These are phyloP conservation scores for Tricholoma terreum DNA, from an alignment of 768 basidiomycete genomes.

Conservation along the genomic window DNA sequence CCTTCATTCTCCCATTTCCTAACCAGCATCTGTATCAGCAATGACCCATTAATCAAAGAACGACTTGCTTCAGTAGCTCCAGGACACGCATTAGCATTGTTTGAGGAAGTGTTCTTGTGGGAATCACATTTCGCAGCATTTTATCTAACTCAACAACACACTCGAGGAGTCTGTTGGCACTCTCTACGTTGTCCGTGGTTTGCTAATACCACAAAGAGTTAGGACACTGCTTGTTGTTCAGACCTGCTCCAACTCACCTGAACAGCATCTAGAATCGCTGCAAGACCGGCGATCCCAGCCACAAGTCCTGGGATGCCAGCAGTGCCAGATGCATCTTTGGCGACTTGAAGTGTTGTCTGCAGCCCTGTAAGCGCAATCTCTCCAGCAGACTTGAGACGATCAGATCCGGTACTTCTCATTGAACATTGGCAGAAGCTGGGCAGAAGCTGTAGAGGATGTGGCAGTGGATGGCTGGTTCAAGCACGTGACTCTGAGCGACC, in stretches of 20 bases:
- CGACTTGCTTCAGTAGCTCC: background rate
- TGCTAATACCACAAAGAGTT: background rate
- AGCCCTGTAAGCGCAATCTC: no score
- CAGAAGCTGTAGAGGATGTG: no score
- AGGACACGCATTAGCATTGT: background rate
- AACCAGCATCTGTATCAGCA: background rate
- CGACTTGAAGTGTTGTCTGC: background rate
- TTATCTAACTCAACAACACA: background rate
- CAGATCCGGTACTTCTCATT: no score
- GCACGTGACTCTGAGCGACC: no score
- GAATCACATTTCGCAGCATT: background rate
- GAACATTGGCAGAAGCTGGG: no score
- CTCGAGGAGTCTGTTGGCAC: background rate
- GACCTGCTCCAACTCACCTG: background rate
- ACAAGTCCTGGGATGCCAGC: background rate
- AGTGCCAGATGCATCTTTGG: background rate
- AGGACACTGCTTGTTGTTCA: no score
- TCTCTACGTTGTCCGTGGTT: background rate
- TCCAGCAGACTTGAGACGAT: no score
- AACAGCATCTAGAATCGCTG: background rate
- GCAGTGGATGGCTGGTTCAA: no score
- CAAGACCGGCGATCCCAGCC: background rate
- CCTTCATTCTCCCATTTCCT: background rate
- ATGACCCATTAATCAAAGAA: background rate
- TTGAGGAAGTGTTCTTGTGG: background rate